Evolutionary conservation across 768 basidiomycete genomes (phyloP).

Genomic region (Collybia sordida): DNA sequence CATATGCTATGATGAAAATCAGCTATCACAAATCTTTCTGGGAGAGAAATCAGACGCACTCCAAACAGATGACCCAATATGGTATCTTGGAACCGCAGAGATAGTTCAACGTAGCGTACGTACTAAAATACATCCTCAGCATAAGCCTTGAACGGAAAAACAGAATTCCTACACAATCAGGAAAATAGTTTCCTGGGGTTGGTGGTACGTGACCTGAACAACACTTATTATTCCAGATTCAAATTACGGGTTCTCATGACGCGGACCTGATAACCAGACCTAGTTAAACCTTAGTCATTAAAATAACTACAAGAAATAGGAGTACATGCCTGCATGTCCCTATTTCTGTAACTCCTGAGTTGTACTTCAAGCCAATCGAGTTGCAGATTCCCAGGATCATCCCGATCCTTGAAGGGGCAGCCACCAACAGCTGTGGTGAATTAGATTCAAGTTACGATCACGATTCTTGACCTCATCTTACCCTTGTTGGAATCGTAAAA

Average conservation of each 20-base stretch:
- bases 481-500: constrained; percentile 91
- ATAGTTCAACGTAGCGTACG: constrained; percentile 68
- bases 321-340: constrained; percentile 70
- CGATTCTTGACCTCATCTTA: constrained; percentile 23
- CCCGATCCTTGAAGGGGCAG: constrained; percentile 57
- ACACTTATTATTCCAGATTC: constrained; percentile 6
- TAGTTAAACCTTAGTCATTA: constrained; percentile 11
- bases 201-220: constrained; percentile 83
- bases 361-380: constrained; percentile 92
- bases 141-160: constrained; percentile 8
- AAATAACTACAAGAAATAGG: neutral
- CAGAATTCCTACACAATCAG: constrained; percentile 69
- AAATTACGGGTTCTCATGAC: constrained; percentile 1
- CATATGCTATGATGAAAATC: constrained; percentile 58
- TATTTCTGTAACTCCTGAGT: constrained; percentile 60
- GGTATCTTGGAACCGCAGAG: constrained; percentile 84
- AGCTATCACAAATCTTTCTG: constrained; percentile 6
- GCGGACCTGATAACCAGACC: constrained; percentile 48
- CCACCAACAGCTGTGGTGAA: constrained; percentile 67
- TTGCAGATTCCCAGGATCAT: constrained; percentile 87
- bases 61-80: constrained; percentile 85
- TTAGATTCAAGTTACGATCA: constrained; percentile 10
- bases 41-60: constrained; percentile 41
- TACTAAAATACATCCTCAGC: constrained; percentile 36
- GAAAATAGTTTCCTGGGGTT: constrained; percentile 74